phyloP scores from a whole-genome alignment of 768 basidiomycete genomes.

The Mycena leptocephala region DNA sequence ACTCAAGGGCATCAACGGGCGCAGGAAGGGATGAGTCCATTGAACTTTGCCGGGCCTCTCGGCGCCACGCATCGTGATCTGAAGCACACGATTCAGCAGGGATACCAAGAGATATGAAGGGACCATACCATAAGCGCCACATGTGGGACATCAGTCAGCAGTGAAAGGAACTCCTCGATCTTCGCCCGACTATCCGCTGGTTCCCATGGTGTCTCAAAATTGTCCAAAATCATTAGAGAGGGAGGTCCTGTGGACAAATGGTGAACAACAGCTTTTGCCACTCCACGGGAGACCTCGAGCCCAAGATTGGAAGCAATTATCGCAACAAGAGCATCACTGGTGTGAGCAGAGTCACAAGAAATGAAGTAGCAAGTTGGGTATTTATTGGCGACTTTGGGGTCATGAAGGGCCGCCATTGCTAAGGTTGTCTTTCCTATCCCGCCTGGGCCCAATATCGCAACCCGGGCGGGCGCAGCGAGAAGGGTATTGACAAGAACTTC shows the following conservation, averaged over 20 bases:
- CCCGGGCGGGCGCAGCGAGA: too few species aligned
- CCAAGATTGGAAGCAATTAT: constrained; percentile 2
- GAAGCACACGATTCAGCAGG: neutral
- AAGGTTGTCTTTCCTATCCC: too few species aligned
- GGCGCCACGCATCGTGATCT: too few species aligned
- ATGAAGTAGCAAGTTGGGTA: too few species aligned
- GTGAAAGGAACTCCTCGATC: neutral
- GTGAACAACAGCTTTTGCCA: neutral
- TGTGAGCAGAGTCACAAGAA: constrained; percentile 13
- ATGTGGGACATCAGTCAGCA: too few species aligned
- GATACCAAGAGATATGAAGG: neutral
- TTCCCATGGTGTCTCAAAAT: constrained; percentile 13
- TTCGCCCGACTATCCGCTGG: neutral
- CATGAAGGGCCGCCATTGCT: too few species aligned
- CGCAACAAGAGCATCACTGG: neutral
- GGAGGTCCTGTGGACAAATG: neutral
- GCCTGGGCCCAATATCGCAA: too few species aligned
- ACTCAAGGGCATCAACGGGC: too few species aligned
- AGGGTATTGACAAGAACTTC: too few species aligned
- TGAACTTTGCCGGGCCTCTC: too few species aligned
- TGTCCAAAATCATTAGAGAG: neutral
- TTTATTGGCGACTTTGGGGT: too few species aligned
- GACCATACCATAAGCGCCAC: constrained; percentile 5
- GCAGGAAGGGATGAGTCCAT: too few species aligned
- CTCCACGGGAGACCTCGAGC: neutral